Conservation (phyloP, 768 basidiomycete species). For the Leccinum longicurvipes region DNA sequence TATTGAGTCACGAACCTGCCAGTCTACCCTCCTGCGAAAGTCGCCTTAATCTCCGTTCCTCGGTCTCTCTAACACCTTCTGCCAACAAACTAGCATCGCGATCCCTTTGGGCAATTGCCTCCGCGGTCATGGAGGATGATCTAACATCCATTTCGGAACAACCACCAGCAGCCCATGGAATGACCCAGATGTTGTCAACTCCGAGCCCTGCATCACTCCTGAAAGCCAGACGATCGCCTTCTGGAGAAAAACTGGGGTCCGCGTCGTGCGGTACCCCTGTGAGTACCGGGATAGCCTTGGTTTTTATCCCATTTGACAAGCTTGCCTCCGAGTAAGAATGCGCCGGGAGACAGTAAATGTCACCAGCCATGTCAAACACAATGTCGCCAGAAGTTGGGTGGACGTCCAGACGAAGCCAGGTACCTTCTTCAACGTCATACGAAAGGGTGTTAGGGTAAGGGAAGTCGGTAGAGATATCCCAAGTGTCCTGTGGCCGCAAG, state of each 20-base stretch:
- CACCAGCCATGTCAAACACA: conserved; percentile 72
- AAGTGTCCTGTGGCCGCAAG: conserved; percentile 47
- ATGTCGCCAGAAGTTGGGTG: conserved; percentile 68
- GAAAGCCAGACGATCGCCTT: conserved; percentile 62
- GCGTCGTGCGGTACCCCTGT: conserved; percentile 66
- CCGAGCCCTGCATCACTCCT: conserved; percentile 71
- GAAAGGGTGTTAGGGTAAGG: conserved; percentile 61
- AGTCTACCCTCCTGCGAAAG: conserved; percentile 57
- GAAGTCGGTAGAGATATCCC: conserved; percentile 78
- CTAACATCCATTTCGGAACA: conserved; percentile 59
- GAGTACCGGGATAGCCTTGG: conserved; percentile 55
- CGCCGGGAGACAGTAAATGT: conserved; percentile 67
- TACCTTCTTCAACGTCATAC: conserved; percentile 71
- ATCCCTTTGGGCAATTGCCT: conserved; percentile 36
- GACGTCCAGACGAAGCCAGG: conserved; percentile 73
- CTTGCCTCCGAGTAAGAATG: conserved; percentile 33
- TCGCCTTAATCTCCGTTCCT: conserved; percentile 43
- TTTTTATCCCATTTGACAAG: conserved; percentile 19
- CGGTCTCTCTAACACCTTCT: conserved; percentile 49
- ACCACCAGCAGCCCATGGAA: conserved; percentile 51
- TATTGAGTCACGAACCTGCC: conserved; percentile 33
- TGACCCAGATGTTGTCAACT: conserved; percentile 73
- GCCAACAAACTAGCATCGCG: conserved; percentile 47
- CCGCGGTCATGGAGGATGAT: conserved; percentile 32
- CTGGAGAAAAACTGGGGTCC: conserved; percentile 70